Evolutionary conservation across 2,329 filamentous ascomycete genomes (phyloP).

Genomic region (Fusarium sp.): DNA sequence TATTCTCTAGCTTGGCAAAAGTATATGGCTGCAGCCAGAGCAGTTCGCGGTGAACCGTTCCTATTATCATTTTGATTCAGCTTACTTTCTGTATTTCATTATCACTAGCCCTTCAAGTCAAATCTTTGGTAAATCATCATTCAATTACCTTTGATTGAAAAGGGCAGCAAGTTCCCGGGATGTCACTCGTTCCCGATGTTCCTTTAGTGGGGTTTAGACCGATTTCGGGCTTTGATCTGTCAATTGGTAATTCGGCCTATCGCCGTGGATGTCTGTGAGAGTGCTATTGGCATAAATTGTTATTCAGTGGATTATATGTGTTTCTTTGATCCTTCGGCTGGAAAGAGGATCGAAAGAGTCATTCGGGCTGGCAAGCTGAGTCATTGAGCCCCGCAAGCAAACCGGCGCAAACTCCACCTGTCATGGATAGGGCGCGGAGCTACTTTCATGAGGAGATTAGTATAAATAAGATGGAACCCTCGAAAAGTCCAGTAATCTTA

Average conservation of each 20-base stretch:
- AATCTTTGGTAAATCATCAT: accelerated
- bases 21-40: neutral
- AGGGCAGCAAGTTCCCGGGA: accelerated
- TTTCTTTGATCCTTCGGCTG: neutral
- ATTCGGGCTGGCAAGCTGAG: neutral
- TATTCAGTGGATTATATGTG: neutral
- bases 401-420: neutral
- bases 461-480: neutral
- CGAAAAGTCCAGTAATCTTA: neutral
- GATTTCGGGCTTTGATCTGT: too few species aligned
- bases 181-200: neutral
- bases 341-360: neutral
- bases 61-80: neutral
- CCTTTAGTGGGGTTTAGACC: accelerated
- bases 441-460: accelerated
- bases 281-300: accelerated
- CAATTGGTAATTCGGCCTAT: neutral
- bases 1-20: neutral
- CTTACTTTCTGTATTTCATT: neutral
- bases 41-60: neutral
- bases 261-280: accelerated
- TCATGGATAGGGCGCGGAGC: neutral
- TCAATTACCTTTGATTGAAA: neutral
- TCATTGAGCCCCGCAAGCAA: neutral
- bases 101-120: accelerated